A percentile compares a stretch with the other conserved stretches of the same genome.
These are phyloP conservation scores for Cryptosporidium ubiquitum DNA, from an alignment of 169 alveolate species.

Conservation along the genomic window DNA sequence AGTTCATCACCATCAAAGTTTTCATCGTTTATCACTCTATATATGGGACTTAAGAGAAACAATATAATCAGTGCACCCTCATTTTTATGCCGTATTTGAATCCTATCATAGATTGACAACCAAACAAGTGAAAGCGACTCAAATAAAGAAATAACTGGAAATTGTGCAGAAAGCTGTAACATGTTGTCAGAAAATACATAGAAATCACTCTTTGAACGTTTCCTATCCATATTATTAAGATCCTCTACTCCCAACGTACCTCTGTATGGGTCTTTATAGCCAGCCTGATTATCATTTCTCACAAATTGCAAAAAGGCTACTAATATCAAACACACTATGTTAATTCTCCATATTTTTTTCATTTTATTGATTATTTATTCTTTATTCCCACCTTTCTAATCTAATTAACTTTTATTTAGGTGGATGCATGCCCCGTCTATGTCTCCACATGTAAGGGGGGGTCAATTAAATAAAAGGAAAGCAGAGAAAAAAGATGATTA, in stretches of 20 bases:
- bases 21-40: slow-evolving; percentile 7
- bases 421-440: slow-evolving; percentile 70
- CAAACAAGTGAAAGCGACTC: slow-evolving; percentile 58
- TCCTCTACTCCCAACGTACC: slow-evolving; percentile 18
- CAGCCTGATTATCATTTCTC: neutral
- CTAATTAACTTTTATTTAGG: slow-evolving; percentile 15
- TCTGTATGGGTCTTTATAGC: slow-evolving; percentile 10
- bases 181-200: slow-evolving; percentile 57
- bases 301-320: neutral
- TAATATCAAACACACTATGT: neutral
- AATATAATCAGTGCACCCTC: slow-evolving; percentile 61
- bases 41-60: slow-evolving; percentile 25
- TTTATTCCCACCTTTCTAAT: neutral
- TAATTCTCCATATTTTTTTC: slow-evolving; percentile 42
- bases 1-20: slow-evolving; percentile 7
- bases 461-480: neutral
- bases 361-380: slow-evolving; percentile 8
- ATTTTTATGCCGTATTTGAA: slow-evolving; percentile 10
- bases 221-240: slow-evolving; percentile 31
- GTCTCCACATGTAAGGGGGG: slow-evolving; percentile 25
- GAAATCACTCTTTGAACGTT: slow-evolving; percentile 21
- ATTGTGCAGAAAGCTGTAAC: slow-evolving; percentile 56
- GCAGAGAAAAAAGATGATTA: neutral
- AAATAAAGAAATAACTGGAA: slow-evolving; percentile 41
- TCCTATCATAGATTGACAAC: slow-evolving; percentile 33